Evolutionary conservation across 2,329 filamentous ascomycete species (phyloP), one percentile per base, ranked within the genome.

Genomic region (Cytospora leucostoma): DNA sequence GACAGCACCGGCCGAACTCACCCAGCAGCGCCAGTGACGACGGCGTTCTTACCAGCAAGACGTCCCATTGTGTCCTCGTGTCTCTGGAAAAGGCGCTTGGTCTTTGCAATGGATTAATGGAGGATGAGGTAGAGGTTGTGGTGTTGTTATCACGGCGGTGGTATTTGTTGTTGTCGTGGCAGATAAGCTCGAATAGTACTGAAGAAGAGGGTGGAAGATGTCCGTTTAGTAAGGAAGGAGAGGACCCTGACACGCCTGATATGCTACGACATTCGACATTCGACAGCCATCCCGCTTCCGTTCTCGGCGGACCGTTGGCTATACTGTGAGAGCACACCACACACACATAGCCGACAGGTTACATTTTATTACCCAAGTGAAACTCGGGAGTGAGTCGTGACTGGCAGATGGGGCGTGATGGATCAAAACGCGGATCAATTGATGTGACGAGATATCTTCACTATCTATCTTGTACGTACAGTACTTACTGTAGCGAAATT

Each of bases 1-100:
- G 67, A 17, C 11, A 35, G 27, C 47, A 47, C 33, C 19, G 21
- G 38, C 40, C 56, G 17, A n/a, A 79, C 87, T 77, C 84, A 96
- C 92, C 92, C 91, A 71, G 88, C 92, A 68, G 90, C 92, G 73
- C 92, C 92, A 61, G 92, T 96, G 77, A 96, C 84, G 74, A 96
- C 74, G 74, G 84, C 82, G 73, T 86, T 87, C 76, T 87, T 87
- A 75, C 84, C 84, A 47, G 80, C 77, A 32, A 87, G 78, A 71
- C 84, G 83, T 69, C 83, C 56, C 61, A 63, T 63, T 54, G 55
- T 49, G 40, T 4, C 49, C 2, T 37, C 3, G 37, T 47, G 37
- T 27, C 6, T 52, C 15, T 56, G n/a, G n/a, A n/a, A 27, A 27
- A 27, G 27, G 27, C 27, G 27, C 27, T 27, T 27, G 27, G 27